These are phyloP conservation scores for Lentinula guzmanii DNA, from an alignment of 768 basidiomycete species.

Conservation along the genomic window DNA sequence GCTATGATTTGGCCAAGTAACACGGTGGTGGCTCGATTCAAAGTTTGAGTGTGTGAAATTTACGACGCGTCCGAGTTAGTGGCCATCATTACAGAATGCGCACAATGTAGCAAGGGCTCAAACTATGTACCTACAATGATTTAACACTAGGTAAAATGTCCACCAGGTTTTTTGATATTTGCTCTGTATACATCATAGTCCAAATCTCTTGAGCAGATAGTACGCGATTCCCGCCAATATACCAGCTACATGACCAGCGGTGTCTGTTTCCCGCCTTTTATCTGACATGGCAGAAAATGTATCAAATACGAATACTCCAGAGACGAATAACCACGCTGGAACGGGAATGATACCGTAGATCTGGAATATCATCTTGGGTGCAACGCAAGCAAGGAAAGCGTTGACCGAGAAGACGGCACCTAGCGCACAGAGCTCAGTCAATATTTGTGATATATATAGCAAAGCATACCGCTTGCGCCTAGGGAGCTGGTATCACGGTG, in stretches of 20 bases:
- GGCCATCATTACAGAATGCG: neutral
- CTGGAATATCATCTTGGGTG: constrained; percentile 59
- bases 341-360: constrained; percentile 75
- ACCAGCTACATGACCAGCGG: constrained; percentile 60
- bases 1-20: neutral
- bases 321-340: constrained; percentile 72
- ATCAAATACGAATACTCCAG: constrained; percentile 63
- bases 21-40: neutral
- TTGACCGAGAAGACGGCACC: constrained; percentile 68
- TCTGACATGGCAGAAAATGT: constrained; percentile 36
- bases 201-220: constrained; percentile 35
- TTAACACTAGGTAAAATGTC: too few relatives aligned
- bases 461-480: constrained; percentile 68
- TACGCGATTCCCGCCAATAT: constrained; percentile 56
- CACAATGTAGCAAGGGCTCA: too few relatives aligned
- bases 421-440: constrained; percentile 17
- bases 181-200: constrained; percentile 18
- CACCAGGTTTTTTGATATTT: neutral
- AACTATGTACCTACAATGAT: too few relatives aligned
- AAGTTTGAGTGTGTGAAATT: neutral
- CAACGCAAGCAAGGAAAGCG: constrained; percentile 67
- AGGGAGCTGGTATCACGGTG: constrained; percentile 34
- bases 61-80: neutral
- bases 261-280: constrained; percentile 23
- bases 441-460: neutral